Evolutionary conservation across 352 stramenopile genomes (phyloP).

Genomic region (Albugo laibachii): DNA sequence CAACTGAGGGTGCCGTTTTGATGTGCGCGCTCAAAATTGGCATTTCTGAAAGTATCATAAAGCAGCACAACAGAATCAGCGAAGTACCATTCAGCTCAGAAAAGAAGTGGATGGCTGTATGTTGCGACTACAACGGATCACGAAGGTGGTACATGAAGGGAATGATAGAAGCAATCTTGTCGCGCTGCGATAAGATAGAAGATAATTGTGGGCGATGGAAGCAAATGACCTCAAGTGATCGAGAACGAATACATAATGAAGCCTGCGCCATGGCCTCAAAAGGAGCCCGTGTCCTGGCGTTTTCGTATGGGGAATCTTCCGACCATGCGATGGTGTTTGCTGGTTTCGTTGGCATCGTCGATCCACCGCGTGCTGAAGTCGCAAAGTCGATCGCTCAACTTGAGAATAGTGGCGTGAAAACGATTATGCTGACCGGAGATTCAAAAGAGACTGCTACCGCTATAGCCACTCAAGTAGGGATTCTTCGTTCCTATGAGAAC

Average conservation of each 20-base stretch:
- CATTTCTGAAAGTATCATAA: constrained; percentile 17
- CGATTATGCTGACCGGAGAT: constrained; percentile 90
- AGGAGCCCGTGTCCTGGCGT: constrained; percentile 75
- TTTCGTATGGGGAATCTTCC: constrained; percentile 71
- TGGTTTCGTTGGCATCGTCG: constrained; percentile 86
- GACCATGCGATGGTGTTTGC: constrained; percentile 81
- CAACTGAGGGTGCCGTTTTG: constrained; percentile 54
- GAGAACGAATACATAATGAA: constrained; percentile 36
- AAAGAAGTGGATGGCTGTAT: constrained; percentile 94
- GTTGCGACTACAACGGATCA: constrained; percentile 29
- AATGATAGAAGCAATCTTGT: constrained; percentile 66
- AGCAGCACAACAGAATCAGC: constrained; percentile 49
- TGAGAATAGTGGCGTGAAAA: constrained; percentile 34
- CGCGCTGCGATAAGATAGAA: constrained; percentile 49
- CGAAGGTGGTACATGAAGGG: constrained; percentile 60
- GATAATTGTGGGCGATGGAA: constrained; percentile 48
- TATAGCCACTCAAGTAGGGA: constrained; percentile 87
- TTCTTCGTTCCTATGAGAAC: constrained; percentile 38
- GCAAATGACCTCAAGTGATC: constrained; percentile 35
- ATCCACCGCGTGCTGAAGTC: constrained; percentile 43
- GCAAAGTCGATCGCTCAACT: constrained; percentile 40
- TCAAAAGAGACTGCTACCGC: constrained; percentile 89
- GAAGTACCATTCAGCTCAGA: constrained; percentile 93
- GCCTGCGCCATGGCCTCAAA: constrained; percentile 44
- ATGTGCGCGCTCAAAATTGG: constrained; percentile 46